Evolutionary conservation across 1,284 basidiomycete species (phyloP).

Genomic region (Sanguinoderma infundibulare): DNA sequence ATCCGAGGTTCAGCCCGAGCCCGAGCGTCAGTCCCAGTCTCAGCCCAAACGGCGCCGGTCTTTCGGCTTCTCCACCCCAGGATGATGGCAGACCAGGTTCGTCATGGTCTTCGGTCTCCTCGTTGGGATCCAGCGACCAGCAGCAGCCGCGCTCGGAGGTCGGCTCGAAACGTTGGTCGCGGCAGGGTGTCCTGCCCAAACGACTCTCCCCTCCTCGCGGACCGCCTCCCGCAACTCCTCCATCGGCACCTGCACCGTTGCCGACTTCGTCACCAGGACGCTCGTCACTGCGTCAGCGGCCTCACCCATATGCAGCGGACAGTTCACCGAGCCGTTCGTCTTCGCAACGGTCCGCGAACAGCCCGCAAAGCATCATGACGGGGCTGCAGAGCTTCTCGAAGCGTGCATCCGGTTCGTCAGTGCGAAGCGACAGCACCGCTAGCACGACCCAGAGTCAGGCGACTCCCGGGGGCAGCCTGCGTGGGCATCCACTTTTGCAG

Average conservation of each 20-base stretch:
- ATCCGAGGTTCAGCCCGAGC: slow-evolving; percentile 21
- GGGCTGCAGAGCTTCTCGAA: slow-evolving; percentile 53
- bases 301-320: slow-evolving; percentile 42
- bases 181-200: slow-evolving; percentile 56
- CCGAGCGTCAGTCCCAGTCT: slow-evolving; percentile 19
- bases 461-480: slow-evolving; percentile 23
- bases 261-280: slow-evolving; percentile 23
- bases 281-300: slow-evolving; percentile 23
- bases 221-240: slow-evolving; percentile 57
- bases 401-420: slow-evolving; percentile 59
- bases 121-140: slow-evolving; percentile 47
- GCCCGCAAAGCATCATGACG: slow-evolving; percentile 52
- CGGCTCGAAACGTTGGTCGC: slow-evolving; percentile 57
- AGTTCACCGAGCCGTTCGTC: slow-evolving; percentile 47
- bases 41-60: slow-evolving; percentile 14
- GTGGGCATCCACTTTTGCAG: slow-evolving; percentile 18
- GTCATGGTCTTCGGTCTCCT: slow-evolving; percentile 60
- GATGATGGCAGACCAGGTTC: slow-evolving; percentile 34
- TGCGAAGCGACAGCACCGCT: slow-evolving; percentile 51
- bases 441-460: slow-evolving; percentile 46
- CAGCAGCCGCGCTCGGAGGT: slow-evolving; percentile 36
- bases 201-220: slow-evolving; percentile 60
- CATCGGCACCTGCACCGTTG: slow-evolving; percentile 25
- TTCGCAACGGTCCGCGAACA: slow-evolving; percentile 45
- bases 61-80: slow-evolving; percentile 9